A percentile compares a stretch with the other conserved stretches of the same genome.
phyloP scores from a whole-genome alignment of 371 early-diverging fungal genomes.

The Zancudomyces culisetae region DNA sequence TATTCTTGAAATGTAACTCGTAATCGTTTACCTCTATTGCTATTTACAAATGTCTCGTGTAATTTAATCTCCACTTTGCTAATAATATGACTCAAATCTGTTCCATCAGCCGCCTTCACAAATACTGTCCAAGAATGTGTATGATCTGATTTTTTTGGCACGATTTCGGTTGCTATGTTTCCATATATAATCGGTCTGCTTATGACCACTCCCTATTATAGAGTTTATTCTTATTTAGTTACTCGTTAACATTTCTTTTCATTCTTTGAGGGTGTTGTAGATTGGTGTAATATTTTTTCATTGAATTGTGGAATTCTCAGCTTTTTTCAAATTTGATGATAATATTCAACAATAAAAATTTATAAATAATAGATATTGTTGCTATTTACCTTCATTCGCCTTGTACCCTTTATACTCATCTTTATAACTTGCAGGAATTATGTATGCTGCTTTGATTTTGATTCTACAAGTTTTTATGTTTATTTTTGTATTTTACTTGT shows the following conservation, averaged over 20 bases:
- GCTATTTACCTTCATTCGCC: background rate
- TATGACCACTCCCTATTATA: constrained; percentile 37
- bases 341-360: background rate
- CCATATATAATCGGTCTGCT: constrained; percentile 57
- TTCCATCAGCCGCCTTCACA: constrained; percentile 65
- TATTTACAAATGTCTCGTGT: constrained; percentile 88
- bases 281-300: too few species aligned
- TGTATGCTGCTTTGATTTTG: too few species aligned
- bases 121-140: constrained; percentile 75
- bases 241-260: background rate
- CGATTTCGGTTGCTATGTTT: constrained; percentile 44
- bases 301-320: background rate
- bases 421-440: too few species aligned
- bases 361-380: background rate
- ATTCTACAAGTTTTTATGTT: too few species aligned
- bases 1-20: too few species aligned
- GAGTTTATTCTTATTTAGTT: background rate
- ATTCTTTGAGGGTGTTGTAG: background rate
- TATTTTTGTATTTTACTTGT: too few species aligned
- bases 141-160: constrained; percentile 44
- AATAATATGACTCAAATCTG: constrained; percentile 66
- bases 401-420: background rate
- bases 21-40: constrained; percentile 60
- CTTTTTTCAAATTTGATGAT: background rate
- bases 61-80: constrained; percentile 84